Percentiles rank a stretch among this genome's conserved stretches.
These are phyloP conservation scores for Rauvolfia tetraphylla DNA, from an alignment of 257 asterid species.

Conservation along the genomic window DNA sequence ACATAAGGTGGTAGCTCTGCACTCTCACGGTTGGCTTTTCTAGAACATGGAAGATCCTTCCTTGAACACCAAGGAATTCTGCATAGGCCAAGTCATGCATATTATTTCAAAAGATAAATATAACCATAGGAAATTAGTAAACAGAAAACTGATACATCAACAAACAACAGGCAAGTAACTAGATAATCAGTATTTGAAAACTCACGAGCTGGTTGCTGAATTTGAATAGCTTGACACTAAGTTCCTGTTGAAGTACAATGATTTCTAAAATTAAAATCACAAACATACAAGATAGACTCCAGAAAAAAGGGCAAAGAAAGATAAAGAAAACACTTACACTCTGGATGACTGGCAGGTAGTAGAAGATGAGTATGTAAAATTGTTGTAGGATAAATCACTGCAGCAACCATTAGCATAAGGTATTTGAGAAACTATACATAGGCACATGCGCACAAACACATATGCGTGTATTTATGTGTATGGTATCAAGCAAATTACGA, in stretches of 20 bases:
- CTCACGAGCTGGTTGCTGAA: constrained; percentile 58
- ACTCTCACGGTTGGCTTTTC: constrained; percentile 43
- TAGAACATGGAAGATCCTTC: constrained; percentile 63
- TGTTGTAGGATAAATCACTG: constrained; percentile 91
- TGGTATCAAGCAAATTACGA: neutral
- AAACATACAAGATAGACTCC: constrained; percentile 1
- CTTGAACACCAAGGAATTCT: constrained; percentile 67
- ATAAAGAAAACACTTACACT: constrained; percentile 42
- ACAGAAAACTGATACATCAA: neutral
- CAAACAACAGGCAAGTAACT: neutral
- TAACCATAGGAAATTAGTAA: neutral
- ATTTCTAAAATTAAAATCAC: constrained; percentile 15
- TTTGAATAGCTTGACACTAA: constrained; percentile 66
- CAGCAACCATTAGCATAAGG: constrained; percentile 27
- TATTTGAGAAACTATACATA: neutral
- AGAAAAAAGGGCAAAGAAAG: neutral
- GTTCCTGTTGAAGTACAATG: constrained; percentile 48
- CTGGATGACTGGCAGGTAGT: constrained; percentile 37
- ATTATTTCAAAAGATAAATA: neutral
- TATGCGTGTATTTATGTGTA: neutral
- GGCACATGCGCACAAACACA: neutral
- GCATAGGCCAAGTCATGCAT: constrained; percentile 12
- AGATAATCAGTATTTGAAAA: constrained; percentile 9
- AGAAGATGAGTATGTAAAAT: constrained; percentile 42
- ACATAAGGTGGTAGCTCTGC: neutral